Evolutionary conservation across 306 rosid species (phyloP).

Genomic region (Luffa acutangula): DNA sequence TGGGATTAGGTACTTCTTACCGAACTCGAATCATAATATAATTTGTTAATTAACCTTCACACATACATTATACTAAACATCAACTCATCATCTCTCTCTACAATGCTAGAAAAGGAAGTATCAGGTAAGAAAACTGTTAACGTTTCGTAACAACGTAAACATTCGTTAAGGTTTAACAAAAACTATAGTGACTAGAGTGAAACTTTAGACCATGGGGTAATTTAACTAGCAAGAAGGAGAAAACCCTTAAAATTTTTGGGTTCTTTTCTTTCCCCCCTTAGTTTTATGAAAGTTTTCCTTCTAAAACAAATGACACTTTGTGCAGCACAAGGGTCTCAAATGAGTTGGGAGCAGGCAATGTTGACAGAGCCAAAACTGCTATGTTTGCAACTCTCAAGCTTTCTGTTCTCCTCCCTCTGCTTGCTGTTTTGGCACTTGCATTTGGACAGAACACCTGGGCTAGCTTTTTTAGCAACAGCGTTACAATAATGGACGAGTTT

Average conservation of each 20-base stretch:
- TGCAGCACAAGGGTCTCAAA: slow-evolving; percentile 59
- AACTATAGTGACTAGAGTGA: too few relatives aligned
- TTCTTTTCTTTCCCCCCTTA: not conserved
- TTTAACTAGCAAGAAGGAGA: too few relatives aligned
- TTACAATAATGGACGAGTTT: slow-evolving; percentile 30
- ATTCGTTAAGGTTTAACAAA: too few relatives aligned
- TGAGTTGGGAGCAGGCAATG: slow-evolving; percentile 20
- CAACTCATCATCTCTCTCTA: not conserved
- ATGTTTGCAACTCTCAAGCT: slow-evolving; percentile 62
- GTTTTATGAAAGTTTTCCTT: not conserved
- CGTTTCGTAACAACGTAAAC: too few relatives aligned
- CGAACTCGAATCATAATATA: not conserved
- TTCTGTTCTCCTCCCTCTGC: slow-evolving; percentile 37
- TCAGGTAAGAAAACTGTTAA: too few relatives aligned
- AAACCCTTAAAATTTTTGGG: too few relatives aligned
- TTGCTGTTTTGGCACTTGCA: slow-evolving; percentile 33
- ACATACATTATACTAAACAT: not conserved
- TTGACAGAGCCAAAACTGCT: slow-evolving; percentile 44
- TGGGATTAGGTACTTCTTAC: too few relatives aligned
- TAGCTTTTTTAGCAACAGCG: slow-evolving; percentile 34
- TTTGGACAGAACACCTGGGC: slow-evolving; percentile 56
- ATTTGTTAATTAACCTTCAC: not conserved
- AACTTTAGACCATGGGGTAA: too few relatives aligned
- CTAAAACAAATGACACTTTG: not conserved
- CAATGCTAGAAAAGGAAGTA: not conserved